Base-by-base conservation (phyloP, 2,329 filamentous ascomycete species). In the Aspergillus tamarii region DNA sequence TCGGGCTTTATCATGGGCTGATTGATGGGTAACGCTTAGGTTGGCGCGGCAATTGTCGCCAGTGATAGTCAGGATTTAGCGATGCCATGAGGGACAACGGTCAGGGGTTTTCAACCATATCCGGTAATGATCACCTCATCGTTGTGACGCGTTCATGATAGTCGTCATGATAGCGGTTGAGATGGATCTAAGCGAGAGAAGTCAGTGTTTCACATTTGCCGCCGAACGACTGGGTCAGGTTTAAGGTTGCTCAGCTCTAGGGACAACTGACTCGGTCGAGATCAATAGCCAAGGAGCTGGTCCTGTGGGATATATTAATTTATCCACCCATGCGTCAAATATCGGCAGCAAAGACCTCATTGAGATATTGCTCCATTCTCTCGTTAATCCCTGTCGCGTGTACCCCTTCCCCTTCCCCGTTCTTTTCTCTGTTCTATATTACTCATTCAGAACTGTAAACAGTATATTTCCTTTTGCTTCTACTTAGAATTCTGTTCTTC, bases 151-250 rank as follows among this genome's bases (percentile, higher is more conserved):
- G 16, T 52, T 52, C 26, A 23, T 4, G n/a, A n/a, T 12, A 46
- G 10, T 46, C 4, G 21, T 46, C 12, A 11, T 46, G 43, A 26
- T 46, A 23, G 43, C 43, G n/a, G 48, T 52, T 32, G 48, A 52
- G 48, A 52, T 52, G 26, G 48, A 52, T 52, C 14, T 52, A 52
- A 52, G 48, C 26, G 48, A 52, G 19, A 28, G 48, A 19, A 52
- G 48, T 32, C 48, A 32, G 48, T n/a, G 48, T 52, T 52, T 52
- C 48, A 52, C 28, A 23, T 52, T 46, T 52, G 48, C 48, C 48
- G 48, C 48, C 28, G 48, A 52, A 52, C 19, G 26, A 28, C 26
- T 11, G 26, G 43, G 23, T 52, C 26, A 32, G 16, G 48, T 19
- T 52, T 32, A 52, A 52, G 28, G 16, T 52, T 32, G 16, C n/a